These are phyloP conservation scores for Jatropha podagrica DNA, from an alignment of 441 rosid genomes.

Conservation along the genomic window DNA sequence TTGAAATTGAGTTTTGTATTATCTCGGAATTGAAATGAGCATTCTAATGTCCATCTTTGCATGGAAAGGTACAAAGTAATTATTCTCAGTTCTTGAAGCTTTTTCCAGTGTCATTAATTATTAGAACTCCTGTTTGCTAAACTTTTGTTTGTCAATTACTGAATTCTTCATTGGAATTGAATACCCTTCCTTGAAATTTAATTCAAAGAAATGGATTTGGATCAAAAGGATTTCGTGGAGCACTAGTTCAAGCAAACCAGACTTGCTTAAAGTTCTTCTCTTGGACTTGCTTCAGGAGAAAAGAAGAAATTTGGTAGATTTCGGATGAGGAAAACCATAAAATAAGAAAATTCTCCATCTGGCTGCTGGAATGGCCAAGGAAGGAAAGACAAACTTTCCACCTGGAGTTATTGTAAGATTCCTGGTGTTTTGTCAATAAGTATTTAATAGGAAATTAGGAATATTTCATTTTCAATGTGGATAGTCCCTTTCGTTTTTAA, in stretches of 20 bases:
- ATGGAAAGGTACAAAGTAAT: slow-evolving; percentile 22
- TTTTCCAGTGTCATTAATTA: slow-evolving; percentile 5
- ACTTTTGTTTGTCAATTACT: slow-evolving; percentile 11
- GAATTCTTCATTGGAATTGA: not conserved
- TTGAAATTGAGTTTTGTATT: slow-evolving; percentile 39
- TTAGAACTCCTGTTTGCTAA: not conserved
- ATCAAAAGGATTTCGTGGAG: not conserved
- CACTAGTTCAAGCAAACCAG: not conserved
- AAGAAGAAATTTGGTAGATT: slow-evolving; percentile 2
- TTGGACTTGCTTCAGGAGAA: not conserved
- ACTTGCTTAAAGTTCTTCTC: not conserved
- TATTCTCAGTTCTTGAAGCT: not conserved
- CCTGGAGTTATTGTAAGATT: slow-evolving; percentile 14
- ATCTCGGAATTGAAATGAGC: slow-evolving; percentile 28
- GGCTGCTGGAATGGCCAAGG: slow-evolving; percentile 9
- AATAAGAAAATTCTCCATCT: slow-evolving; percentile 3
- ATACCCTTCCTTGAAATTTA: not conserved
- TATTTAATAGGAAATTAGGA: slow-evolving; percentile 9
- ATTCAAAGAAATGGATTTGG: not conserved
- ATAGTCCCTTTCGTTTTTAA: not conserved
- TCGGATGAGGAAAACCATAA: slow-evolving; percentile 1
- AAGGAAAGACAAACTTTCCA: slow-evolving; percentile 7
- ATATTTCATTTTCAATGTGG: slow-evolving; percentile 14
- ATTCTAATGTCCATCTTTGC: slow-evolving; percentile 27
- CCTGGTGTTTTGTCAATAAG: not conserved